A percentile compares a stretch with the other conserved stretches of the same genome.
phyloP scores from a whole-genome alignment of 352 stramenopile genomes.

The Phytopythium sindhum region DNA sequence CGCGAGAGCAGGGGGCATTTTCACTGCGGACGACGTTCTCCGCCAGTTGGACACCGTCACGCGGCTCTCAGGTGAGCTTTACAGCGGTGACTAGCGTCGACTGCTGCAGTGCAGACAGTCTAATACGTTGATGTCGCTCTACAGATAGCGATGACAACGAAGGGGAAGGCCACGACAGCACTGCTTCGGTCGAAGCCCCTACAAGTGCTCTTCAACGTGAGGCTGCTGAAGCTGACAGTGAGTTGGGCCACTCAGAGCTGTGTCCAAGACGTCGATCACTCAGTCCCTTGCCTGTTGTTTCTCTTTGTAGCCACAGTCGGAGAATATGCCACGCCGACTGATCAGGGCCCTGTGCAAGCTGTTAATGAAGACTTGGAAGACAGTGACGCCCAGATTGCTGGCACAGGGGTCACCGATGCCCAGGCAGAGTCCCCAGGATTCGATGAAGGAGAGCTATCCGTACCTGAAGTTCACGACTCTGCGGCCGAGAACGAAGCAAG shows the following conservation, averaged over 20 bases:
- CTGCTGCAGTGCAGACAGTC: background rate
- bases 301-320: background rate
- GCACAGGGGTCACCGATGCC: background rate
- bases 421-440: background rate
- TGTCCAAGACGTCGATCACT: background rate
- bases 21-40: slow-evolving; percentile 30
- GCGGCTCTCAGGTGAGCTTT: slow-evolving; percentile 19
- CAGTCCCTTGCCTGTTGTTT: background rate
- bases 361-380: background rate
- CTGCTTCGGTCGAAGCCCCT: background rate
- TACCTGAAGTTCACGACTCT: background rate
- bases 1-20: background rate
- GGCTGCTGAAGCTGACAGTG: background rate
- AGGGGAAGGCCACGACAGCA: background rate
- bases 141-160: slow-evolving; percentile 5
- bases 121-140: background rate
- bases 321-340: background rate
- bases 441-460: background rate
- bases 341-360: background rate
- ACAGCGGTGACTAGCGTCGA: background rate
- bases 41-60: slow-evolving; percentile 33
- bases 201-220: background rate
- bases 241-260: background rate
- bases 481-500: background rate
- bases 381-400: background rate